Conservation (phyloP, 495 filamentous ascomycete genomes). For the Ramalina peruviana region DNA sequence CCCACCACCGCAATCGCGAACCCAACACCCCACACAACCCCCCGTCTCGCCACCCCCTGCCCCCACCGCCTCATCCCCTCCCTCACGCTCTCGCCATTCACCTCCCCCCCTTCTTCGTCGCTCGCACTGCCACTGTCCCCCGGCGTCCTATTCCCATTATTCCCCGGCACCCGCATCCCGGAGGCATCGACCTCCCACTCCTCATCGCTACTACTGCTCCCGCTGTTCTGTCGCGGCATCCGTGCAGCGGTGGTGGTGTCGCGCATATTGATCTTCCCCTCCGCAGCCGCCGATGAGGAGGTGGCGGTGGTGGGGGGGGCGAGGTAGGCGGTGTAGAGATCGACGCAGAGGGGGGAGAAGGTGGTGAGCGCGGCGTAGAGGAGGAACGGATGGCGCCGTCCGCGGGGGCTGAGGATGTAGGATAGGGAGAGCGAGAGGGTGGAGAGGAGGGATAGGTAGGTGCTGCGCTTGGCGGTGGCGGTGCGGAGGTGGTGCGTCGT, state of each 20-base stretch:
- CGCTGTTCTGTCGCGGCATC: too few relatives aligned
- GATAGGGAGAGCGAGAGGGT: slow-evolving; percentile 54
- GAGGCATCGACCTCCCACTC: too few relatives aligned
- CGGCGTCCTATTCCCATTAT: too few relatives aligned
- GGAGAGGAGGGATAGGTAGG: slow-evolving; percentile 47
- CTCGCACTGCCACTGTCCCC: slow-evolving; percentile 9
- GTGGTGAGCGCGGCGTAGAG: slow-evolving; percentile 56
- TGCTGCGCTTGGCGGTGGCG: slow-evolving; percentile 41
- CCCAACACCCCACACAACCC: slow-evolving; percentile 47
- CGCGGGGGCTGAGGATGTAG: slow-evolving; percentile 54
- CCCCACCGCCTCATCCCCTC: slow-evolving; percentile 51
- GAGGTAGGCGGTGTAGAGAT: slow-evolving; percentile 9
- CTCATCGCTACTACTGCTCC: too few relatives aligned
- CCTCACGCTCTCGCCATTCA: slow-evolving; percentile 75
- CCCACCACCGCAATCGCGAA: slow-evolving; percentile 69
- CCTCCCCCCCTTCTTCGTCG: slow-evolving; percentile 53
- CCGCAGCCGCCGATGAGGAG: too few relatives aligned
- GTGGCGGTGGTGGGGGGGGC: too few relatives aligned
- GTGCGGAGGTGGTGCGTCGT: slow-evolving; percentile 49
- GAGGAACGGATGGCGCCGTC: slow-evolving; percentile 69
- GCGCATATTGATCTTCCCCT: too few relatives aligned
- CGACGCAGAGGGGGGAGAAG: slow-evolving; percentile 37
- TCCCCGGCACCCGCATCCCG: too few relatives aligned
- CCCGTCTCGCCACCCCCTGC: slow-evolving; percentile 38
- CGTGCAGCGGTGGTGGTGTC: too few relatives aligned